A percentile compares a stretch with the other conserved stretches of the same genome.
These are phyloP conservation scores for Amphibolis antarctica DNA, from an alignment of 106 monocot species.

Conservation along the genomic window DNA sequence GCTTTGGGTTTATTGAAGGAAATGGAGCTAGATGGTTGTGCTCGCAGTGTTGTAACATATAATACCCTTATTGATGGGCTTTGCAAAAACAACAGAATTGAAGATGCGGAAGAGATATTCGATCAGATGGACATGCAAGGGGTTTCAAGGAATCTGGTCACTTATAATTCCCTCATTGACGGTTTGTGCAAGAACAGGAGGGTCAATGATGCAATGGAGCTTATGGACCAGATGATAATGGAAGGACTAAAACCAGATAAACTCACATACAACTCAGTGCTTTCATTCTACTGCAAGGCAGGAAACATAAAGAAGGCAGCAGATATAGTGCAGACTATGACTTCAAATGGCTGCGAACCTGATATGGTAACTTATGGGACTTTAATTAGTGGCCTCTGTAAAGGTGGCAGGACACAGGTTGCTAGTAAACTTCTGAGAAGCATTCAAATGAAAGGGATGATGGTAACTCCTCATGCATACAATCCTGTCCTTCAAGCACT, in stretches of 20 bases:
- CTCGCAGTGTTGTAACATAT: slow-evolving; percentile 67
- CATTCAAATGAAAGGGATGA: slow-evolving; percentile 79
- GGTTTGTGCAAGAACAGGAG: slow-evolving; percentile 63
- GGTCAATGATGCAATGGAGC: slow-evolving; percentile 63
- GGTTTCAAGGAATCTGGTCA: slow-evolving; percentile 60
- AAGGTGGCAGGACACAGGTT: slow-evolving; percentile 47
- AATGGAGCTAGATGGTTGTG: slow-evolving; percentile 65
- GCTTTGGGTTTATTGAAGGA: slow-evolving; percentile 72
- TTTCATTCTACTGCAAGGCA: slow-evolving; percentile 53
- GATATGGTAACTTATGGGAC: slow-evolving; percentile 64
- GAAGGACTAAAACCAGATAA: slow-evolving; percentile 76
- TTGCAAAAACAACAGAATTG: slow-evolving; percentile 66
- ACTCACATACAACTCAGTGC: slow-evolving; percentile 63
- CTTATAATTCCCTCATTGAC: slow-evolving; percentile 67
- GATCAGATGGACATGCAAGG: slow-evolving; percentile 78
- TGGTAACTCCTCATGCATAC: slow-evolving; percentile 65
- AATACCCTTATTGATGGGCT: slow-evolving; percentile 77
- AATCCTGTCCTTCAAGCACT: slow-evolving; percentile 85
- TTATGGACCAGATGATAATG: slow-evolving; percentile 78
- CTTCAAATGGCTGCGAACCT: slow-evolving; percentile 70
- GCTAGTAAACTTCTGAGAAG: slow-evolving; percentile 43
- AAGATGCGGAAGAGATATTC: slow-evolving; percentile 80
- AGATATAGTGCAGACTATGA: slow-evolving; percentile 87
- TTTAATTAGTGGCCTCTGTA: slow-evolving; percentile 58
- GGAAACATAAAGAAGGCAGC: slow-evolving; percentile 54